Base-by-base conservation (phyloP, 2,329 filamentous ascomycete species). In the Metarhizium guizhouense region DNA sequence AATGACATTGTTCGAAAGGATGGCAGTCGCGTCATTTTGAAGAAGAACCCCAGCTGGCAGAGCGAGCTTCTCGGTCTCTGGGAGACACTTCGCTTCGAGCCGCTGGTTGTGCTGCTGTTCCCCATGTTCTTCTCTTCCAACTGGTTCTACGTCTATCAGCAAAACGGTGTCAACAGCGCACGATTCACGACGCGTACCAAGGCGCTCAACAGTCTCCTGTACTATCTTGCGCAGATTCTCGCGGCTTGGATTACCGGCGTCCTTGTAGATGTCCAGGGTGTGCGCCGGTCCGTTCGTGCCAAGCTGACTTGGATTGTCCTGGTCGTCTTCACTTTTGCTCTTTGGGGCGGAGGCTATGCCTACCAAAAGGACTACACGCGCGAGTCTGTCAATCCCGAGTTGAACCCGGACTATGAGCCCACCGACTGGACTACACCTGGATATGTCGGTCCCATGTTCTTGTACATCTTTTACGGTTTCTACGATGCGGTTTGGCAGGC, bases 401-500 rank as follows among this genome's bases (percentile, higher is more conserved):
- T 32, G 60, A 58, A 60, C 47, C 30, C 59, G 4, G 55, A 59
- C n/a, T 70, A 65, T 60, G 53, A 57, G 16, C 57, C 55, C 4
- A 47, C 72, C 52, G 89, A 94, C 70, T 94, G 87, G 85, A 78
- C 75, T 2, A 77, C 83, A 55, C 72, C 76, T 32, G 83, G 82
- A 54, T 59, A 69, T 67, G 78, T 86, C 57, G 90, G 87, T 0
- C 88, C 88, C 13, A 89, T 95, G 82, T 90, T 95, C 69, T 74
- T 95, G 53, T 95, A 91, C 76, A 89, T 95, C 65, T 92, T 92
- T 72, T 95, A 94, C 68, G 90, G 90, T 45, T 86, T 94, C 71
- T 94, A 86, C 63, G 93, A 96, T 68, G 90, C 92, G 47, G 82
- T 85, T 54, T 96, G 90, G 86, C 93, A 97, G 76, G 93, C 90